Percentiles rank a stretch among this genome's conserved stretches.
These are phyloP conservation scores for Croton laevigatus DNA, from an alignment of 441 rosid genomes.

Conservation along the genomic window DNA sequence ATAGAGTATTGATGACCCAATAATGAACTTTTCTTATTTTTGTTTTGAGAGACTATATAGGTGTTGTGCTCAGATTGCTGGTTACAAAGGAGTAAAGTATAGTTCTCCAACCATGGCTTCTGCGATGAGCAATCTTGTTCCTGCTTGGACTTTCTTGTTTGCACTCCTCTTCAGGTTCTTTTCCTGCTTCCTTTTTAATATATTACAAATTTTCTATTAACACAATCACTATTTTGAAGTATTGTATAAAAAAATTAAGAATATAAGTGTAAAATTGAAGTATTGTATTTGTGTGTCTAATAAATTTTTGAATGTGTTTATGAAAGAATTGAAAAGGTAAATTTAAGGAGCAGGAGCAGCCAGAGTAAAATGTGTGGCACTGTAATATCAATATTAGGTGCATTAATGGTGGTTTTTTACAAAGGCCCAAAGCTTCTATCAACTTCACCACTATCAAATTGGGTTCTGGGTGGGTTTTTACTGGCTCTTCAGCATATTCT, in stretches of 20 bases:
- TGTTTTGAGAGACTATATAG: constrained; percentile 15
- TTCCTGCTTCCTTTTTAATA: not conserved
- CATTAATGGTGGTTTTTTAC: constrained; percentile 43
- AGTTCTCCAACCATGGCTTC: constrained; percentile 57
- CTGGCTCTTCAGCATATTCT: constrained; percentile 34
- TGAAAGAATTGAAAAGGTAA: constrained; percentile 48
- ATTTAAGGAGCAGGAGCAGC: constrained; percentile 34
- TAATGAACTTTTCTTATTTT: not conserved
- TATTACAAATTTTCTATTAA: too few species aligned
- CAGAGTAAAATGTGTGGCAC: constrained; percentile 56
- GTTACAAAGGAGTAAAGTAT: constrained; percentile 41
- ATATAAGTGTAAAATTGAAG: not conserved
- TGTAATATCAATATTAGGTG: constrained; percentile 48
- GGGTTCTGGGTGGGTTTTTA: constrained; percentile 48
- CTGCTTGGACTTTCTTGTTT: constrained; percentile 52
- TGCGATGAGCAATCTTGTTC: constrained; percentile 43
- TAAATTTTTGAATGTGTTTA: too few species aligned
- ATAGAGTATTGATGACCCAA: not conserved
- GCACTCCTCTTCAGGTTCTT: constrained; percentile 52
- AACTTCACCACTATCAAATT: constrained; percentile 24
- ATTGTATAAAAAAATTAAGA: too few species aligned
- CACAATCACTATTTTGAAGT: too few species aligned
- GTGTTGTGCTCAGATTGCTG: constrained; percentile 28
- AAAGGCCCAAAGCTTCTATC: constrained; percentile 43
- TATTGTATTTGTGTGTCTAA: too few species aligned